Conservation (phyloP, 2,329 filamentous ascomycete species). For the Dryadomyces quercivorus region DNA sequence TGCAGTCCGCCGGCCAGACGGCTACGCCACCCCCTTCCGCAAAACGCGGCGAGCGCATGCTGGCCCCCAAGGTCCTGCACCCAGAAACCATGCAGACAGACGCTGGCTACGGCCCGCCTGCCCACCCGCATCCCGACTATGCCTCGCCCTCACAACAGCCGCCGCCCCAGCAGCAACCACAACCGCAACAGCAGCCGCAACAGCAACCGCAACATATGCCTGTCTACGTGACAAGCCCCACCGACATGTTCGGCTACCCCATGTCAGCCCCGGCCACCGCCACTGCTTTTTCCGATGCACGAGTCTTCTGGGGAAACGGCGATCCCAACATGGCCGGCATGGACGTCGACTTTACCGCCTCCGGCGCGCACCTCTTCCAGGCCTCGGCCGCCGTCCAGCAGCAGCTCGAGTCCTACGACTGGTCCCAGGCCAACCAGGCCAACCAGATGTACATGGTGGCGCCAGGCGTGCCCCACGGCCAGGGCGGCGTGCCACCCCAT, state of each 20-base stretch:
- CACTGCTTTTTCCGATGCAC: slow-evolving; percentile 29
- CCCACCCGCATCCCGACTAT: slow-evolving; percentile 21
- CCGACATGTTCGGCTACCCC: slow-evolving; percentile 48
- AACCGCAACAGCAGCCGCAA: slow-evolving; percentile 24
- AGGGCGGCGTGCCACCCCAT: slow-evolving; percentile 15
- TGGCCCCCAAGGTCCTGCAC: slow-evolving; percentile 34
- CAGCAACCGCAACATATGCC: slow-evolving; percentile 36
- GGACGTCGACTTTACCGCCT: slow-evolving; percentile 45
- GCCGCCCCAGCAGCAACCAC: slow-evolving; percentile 29
- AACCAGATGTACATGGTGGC: slow-evolving; percentile 25
- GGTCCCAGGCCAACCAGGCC: slow-evolving; percentile 41
- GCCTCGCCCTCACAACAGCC: slow-evolving; percentile 21
- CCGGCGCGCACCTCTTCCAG: slow-evolving; percentile 32
- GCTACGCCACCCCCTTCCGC: slow-evolving; percentile 48
- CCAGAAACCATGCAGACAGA: slow-evolving; percentile 43
- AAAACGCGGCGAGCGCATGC: slow-evolving; percentile 41
- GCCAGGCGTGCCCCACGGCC: slow-evolving; percentile 22
- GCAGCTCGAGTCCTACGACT: slow-evolving; percentile 41
- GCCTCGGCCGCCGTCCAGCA: slow-evolving; percentile 30
- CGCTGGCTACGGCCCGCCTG: slow-evolving; percentile 35
- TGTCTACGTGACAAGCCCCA: slow-evolving; percentile 31
- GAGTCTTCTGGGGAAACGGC: slow-evolving; percentile 40
- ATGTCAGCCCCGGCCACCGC: slow-evolving; percentile 43
- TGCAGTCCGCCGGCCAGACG: slow-evolving; percentile 34
- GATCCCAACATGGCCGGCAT: slow-evolving; percentile 36